These are phyloP conservation scores for Krasilnikovozyma curviuscula DNA, from an alignment of 768 basidiomycete genomes.

Conservation along the genomic window DNA sequence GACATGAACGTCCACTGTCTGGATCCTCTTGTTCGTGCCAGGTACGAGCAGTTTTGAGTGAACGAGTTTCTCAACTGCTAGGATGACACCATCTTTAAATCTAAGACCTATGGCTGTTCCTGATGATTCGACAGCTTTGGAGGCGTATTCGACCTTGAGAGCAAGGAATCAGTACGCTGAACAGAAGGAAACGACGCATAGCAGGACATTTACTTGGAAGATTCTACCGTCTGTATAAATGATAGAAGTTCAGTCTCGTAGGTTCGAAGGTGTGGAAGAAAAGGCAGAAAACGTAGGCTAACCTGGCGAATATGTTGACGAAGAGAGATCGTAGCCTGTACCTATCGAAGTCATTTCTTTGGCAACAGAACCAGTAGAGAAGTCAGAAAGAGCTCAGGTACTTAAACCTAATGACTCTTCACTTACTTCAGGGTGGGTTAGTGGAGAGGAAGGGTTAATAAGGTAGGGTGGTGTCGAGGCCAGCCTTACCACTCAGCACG, in stretches of 20 bases:
- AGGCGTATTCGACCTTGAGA: conserved; percentile 80
- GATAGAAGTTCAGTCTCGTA: no score
- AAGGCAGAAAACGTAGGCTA: conserved; percentile 18
- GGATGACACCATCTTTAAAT: conserved; percentile 79
- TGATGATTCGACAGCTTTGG: conserved; percentile 96
- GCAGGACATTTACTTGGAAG: conserved; percentile 50
- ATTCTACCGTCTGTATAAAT: conserved; percentile 96
- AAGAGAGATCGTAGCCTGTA: conserved; percentile 92
- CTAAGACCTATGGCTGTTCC: conserved; percentile 93
- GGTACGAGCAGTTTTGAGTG: conserved; percentile 91
- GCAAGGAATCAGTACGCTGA: neutral
- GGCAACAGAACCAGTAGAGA: no score
- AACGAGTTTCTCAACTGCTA: conserved; percentile 94
- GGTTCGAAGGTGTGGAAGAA: conserved; percentile 35
- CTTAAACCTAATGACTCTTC: no score
- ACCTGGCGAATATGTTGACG: conserved; percentile 56
- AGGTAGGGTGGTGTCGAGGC: no score
- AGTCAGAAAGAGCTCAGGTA: no score
- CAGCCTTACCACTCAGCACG: no score
- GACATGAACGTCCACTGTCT: conserved; percentile 79
- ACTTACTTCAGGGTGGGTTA: no score
- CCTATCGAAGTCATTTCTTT: conserved; percentile 99
- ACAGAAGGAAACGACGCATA: neutral
- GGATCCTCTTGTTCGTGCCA: conserved; percentile 78
- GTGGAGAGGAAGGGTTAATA: no score